These are phyloP conservation scores for Mortierella sp. DNA, from an alignment of 371 early-diverging fungal species.

Conservation along the genomic window DNA sequence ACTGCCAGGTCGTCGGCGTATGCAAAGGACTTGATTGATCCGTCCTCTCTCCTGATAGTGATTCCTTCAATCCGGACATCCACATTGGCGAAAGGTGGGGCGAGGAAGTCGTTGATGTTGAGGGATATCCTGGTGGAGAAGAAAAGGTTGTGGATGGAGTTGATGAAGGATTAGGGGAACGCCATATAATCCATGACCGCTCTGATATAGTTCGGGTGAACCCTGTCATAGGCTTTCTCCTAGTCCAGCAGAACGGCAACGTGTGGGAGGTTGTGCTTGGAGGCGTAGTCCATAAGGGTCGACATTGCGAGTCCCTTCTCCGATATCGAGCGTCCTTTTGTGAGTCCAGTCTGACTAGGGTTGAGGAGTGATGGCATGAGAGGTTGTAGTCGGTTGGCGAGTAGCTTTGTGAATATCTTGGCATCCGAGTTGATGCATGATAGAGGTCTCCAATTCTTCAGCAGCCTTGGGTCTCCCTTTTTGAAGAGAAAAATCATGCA, in stretches of 20 bases:
- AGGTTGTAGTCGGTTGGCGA: neutral
- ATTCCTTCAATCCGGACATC: neutral
- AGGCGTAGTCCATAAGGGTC: neutral
- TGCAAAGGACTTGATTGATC: neutral
- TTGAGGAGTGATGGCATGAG: neutral
- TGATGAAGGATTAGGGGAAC: neutral
- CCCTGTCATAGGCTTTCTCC: neutral
- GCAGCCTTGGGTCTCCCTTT: neutral
- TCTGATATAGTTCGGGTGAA: neutral
- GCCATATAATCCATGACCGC: neutral
- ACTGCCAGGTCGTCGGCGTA: neutral
- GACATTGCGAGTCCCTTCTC: neutral
- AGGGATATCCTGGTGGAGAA: neutral
- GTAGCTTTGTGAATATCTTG: neutral
- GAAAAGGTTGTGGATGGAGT: conserved; percentile 3
- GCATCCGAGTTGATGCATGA: neutral
- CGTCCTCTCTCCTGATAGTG: neutral
- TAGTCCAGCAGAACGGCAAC: neutral
- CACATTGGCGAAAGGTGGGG: neutral
- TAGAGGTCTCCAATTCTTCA: neutral
- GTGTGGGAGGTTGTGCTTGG: neutral
- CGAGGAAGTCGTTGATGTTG: neutral
- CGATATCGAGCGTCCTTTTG: neutral
- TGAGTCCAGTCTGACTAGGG: neutral
- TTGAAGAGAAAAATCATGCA: neutral